A percentile compares a stretch with the other conserved stretches of the same genome.
phyloP scores from a whole-genome alignment of 2,329 filamentous ascomycete species.

The Ilyonectria robusta region DNA sequence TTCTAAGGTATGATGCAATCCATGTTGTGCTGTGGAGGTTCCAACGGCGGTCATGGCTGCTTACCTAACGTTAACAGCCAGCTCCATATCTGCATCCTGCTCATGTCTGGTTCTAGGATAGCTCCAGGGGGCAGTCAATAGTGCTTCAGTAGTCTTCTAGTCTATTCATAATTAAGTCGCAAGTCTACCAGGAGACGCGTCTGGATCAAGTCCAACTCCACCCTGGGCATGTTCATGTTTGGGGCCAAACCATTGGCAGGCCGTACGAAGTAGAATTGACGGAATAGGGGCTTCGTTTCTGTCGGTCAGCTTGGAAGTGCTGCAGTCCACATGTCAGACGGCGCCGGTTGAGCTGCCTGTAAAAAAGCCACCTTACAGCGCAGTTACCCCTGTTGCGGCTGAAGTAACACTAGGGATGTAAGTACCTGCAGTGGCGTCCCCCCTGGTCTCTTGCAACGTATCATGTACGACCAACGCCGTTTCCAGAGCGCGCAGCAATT shows the following conservation, averaged over 20 bases:
- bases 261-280: neutral
- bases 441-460: slow-evolving; percentile 22
- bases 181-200: neutral
- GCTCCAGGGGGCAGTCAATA: slow-evolving; percentile 2
- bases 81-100: neutral
- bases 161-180: neutral
- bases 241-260: neutral
- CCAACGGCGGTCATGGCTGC: neutral
- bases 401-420: slow-evolving; percentile 15
- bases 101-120: neutral
- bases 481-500: neutral
- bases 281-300: slow-evolving; percentile 11
- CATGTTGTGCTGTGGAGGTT: too few relatives aligned
- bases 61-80: neutral
- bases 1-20: neutral
- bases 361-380: slow-evolving; percentile 7
- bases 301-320: slow-evolving; percentile 3
- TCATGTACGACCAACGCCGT: slow-evolving; percentile 9
- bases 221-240: neutral
- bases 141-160: neutral
- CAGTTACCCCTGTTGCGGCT: slow-evolving; percentile 23
- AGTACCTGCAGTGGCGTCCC: slow-evolving; percentile 20
- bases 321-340: slow-evolving; percentile 20
- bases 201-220: neutral
- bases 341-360: neutral